Evolutionary conservation across 2,329 filamentous ascomycete genomes (phyloP).

Genomic region (Aspergillus sp.): DNA sequence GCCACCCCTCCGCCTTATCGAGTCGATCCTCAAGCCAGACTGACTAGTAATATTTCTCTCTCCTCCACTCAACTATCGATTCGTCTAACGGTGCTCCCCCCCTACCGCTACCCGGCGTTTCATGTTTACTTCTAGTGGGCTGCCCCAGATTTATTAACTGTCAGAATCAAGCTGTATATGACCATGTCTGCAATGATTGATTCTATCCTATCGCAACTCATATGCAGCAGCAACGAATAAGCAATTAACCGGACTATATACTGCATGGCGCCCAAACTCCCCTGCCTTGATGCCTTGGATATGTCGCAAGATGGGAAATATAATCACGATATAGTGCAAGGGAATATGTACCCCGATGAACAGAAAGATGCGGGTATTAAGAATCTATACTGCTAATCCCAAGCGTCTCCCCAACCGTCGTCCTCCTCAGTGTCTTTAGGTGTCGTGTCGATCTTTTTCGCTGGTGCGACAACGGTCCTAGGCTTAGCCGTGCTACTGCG

Average conservation of each 20-base stretch:
- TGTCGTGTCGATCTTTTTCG: slow-evolving; percentile 71
- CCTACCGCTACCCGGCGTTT: background rate
- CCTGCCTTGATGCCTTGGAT: background rate
- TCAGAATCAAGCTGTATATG: background rate
- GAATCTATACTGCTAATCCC: slow-evolving; percentile 38
- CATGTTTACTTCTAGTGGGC: background rate
- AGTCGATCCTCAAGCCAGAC: background rate
- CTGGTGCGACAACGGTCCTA: slow-evolving; percentile 48
- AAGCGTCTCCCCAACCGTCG: slow-evolving; percentile 53
- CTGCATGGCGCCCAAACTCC: background rate
- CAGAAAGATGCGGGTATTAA: no score
- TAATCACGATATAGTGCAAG: background rate
- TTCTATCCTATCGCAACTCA: slow-evolving; percentile 7
- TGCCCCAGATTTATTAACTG: background rate
- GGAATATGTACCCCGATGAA: no score
- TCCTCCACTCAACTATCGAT: background rate
- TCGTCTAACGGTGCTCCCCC: no score
- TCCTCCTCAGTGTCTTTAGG: slow-evolving; percentile 52
- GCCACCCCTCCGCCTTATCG: background rate
- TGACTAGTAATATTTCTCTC: background rate
- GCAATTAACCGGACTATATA: background rate
- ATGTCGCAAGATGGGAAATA: background rate
- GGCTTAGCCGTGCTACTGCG: slow-evolving; percentile 47
- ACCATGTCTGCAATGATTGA: background rate
- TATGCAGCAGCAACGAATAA: slow-evolving; percentile 1